These are phyloP conservation scores for Scutellaria barbata DNA, from an alignment of 257 asterid species.

Conservation along the genomic window DNA sequence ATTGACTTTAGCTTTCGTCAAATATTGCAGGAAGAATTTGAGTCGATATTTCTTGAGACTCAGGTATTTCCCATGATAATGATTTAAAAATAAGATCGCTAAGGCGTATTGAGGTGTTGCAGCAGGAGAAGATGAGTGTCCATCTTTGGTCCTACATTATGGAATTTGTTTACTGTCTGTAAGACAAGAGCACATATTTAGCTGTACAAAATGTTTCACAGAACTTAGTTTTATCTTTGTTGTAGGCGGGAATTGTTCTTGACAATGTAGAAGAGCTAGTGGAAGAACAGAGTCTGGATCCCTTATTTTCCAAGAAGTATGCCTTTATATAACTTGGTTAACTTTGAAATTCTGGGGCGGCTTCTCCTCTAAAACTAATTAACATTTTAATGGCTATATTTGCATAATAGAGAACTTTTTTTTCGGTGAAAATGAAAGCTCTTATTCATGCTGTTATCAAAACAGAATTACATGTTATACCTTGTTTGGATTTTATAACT, in stretches of 20 bases:
- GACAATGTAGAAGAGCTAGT: constrained; percentile 78
- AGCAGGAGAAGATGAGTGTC: constrained; percentile 3
- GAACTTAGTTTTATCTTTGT: constrained; percentile 20
- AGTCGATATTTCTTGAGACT: constrained; percentile 54
- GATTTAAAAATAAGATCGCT: constrained; percentile 15
- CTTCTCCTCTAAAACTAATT: neutral
- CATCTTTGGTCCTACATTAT: neutral
- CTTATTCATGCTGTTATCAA: neutral
- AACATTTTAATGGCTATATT: constrained; percentile 14
- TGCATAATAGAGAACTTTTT: neutral
- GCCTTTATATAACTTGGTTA: constrained; percentile 26
- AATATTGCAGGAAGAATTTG: constrained; percentile 64
- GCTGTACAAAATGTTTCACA: neutral
- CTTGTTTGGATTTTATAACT: constrained; percentile 28
- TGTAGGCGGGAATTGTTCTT: constrained; percentile 64
- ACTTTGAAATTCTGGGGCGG: constrained; percentile 21
- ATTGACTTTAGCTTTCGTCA: constrained; percentile 26
- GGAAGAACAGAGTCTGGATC: constrained; percentile 76
- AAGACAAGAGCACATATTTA: neutral
- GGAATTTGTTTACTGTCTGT: constrained; percentile 3
- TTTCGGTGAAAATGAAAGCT: constrained; percentile 14
- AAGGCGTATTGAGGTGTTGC: neutral
- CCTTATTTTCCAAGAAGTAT: constrained; percentile 56
- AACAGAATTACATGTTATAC: constrained; percentile 16
- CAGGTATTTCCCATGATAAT: constrained; percentile 49